Evolutionary conservation across 2,329 filamentous ascomycete genomes (phyloP).

Genomic region (Aspergillus ochraceus): DNA sequence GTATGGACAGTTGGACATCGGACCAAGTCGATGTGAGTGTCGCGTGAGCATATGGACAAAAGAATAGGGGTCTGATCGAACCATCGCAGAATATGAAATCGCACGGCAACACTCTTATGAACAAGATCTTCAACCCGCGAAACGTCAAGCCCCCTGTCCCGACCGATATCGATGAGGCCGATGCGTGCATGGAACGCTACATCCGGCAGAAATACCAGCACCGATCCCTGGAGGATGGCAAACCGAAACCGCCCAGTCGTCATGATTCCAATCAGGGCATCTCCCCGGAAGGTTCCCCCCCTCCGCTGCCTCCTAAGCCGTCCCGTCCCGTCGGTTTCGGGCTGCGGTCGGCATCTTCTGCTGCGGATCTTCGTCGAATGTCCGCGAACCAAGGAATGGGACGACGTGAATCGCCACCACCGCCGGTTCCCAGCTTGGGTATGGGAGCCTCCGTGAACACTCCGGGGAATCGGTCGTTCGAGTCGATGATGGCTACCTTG

Average conservation of each 20-base stretch:
- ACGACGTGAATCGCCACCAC: conserved; percentile 28
- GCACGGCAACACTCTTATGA: conserved; percentile 81
- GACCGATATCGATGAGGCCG: conserved; percentile 86
- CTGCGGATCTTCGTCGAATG: conserved; percentile 61
- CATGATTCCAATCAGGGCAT: conserved; percentile 55
- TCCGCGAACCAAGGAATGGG: conserved; percentile 56
- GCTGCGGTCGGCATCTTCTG: conserved; percentile 68
- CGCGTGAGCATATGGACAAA: neutral
- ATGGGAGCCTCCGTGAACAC: conserved; percentile 68
- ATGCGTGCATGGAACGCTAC: conserved; percentile 92
- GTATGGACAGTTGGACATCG: conserved; percentile 95
- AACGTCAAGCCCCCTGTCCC: conserved; percentile 81
- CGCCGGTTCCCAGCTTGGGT: conserved; percentile 27
- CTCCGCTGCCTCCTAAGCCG: conserved; percentile 60
- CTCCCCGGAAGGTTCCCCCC: conserved; percentile 56
- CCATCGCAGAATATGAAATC: conserved; percentile 80
- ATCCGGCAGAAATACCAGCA: conserved; percentile 92
- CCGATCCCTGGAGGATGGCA: conserved; percentile 52
- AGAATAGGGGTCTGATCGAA: neutral
- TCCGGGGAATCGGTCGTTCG: conserved; percentile 50
- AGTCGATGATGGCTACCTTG: conserved; percentile 73
- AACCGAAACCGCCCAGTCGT: conserved; percentile 48
- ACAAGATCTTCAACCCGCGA: conserved; percentile 84
- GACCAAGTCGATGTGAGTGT: conserved; percentile 88
- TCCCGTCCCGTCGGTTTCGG: conserved; percentile 63